Conservation (phyloP, 164 flowering plant genomes). For the Litsea cubeba region DNA sequence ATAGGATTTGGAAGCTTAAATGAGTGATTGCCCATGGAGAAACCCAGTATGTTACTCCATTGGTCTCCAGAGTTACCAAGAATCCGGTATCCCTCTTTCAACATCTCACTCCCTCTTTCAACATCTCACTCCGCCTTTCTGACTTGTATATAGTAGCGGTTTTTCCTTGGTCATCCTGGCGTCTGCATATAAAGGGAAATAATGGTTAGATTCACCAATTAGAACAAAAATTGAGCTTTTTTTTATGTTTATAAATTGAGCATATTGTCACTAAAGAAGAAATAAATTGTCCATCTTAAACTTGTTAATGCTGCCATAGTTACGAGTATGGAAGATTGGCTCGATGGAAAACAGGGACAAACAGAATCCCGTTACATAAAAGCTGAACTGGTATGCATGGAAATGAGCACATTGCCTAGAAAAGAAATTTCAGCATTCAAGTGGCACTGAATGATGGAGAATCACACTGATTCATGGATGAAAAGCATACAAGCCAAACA, state of each 20-base stretch:
- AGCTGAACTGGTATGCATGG: neutral
- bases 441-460: neutral
- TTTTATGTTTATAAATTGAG: no score
- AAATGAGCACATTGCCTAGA: neutral
- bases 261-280: no score
- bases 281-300: no score
- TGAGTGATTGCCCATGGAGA: slow-evolving; percentile 49
- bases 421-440: neutral
- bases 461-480: no score
- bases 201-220: neutral
- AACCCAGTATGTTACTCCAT: slow-evolving; percentile 89
- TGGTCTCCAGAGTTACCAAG: slow-evolving; percentile 88
- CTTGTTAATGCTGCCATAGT: no score
- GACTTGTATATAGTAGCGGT: slow-evolving; percentile 62
- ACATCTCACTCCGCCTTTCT: slow-evolving; percentile 71
- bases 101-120: no score
- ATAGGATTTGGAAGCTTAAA: slow-evolving; percentile 96
- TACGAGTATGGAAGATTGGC: no score
- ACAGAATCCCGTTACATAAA: neutral
- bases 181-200: slow-evolving; percentile 29
- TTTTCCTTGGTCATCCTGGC: slow-evolving; percentile 57
- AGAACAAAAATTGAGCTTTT: no score
- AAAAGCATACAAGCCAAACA: no score
- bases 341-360: no score
- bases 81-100: slow-evolving; percentile 66